Evolutionary conservation across 495 filamentous ascomycete genomes (phyloP), one percentile per base, ranked within the genome.

Genomic region (Articulospora tetracladia): DNA sequence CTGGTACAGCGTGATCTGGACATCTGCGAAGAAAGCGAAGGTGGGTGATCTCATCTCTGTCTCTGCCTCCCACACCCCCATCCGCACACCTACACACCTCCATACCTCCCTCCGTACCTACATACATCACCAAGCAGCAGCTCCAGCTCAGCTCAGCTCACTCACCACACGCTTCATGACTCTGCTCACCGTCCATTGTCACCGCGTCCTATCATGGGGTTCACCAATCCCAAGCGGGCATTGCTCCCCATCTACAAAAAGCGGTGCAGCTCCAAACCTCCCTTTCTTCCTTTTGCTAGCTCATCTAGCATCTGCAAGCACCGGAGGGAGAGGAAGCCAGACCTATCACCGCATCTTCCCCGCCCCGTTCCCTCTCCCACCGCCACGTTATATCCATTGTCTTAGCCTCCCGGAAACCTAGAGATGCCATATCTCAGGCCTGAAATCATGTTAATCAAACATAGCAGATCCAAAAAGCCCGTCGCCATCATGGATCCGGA

Each of bases 401-500:
- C 46, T 54, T 48, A 12, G 41, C 25, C 39, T 36, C 26, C 12
- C 8, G 20, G 6, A 19, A 22, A 11, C 8, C 15, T 26, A 24
- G 28, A 58, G 34, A 60, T 60, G 62, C 57, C 58, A 57, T 64
- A 57, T 39, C 41, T 60, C 20, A 58, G 58, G 11, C 62, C 62
- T n/a, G 58, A 64, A 58, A 44, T 58, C 44, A 60, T 64, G 58
- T 64, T 64, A 56, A 64, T 64, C 39, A 64, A 60, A 26, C 54
- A 60, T 44, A 47, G 53, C 62, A 64, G 58, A 34, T 64, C 57
- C 44, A 47, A 64, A n/a, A 64, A 60, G 36, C 58, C 58, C 3
- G 34, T 55, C 46, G 58, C 59, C 27, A 64, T 53, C 34, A 64
- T 85, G 81, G 84, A 86, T 60, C 86, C 86, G 39, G 85, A 87